Percentiles rank a stretch among this genome's conserved stretches.
phyloP scores from a whole-genome alignment of 805 yeast genomes.

The Sugiyamaella chiloensis region DNA sequence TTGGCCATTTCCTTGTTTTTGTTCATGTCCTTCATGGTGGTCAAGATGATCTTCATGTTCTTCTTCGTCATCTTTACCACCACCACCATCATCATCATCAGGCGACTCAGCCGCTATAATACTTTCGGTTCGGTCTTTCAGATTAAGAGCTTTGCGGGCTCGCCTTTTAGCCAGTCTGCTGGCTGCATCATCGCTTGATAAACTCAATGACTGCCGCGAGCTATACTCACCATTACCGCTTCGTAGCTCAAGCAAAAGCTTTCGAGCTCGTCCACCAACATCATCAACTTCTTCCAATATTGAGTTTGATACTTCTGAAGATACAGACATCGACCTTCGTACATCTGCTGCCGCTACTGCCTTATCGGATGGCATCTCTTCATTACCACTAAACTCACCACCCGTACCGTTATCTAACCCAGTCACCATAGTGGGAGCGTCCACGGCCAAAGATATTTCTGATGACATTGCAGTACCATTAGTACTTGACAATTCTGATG shows the following conservation, averaged over 20 bases:
- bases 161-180: constrained; percentile 25
- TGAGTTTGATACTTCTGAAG: constrained; percentile 2
- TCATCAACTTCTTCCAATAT: constrained; percentile 36
- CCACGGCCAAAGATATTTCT: too few species aligned
- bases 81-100: neutral
- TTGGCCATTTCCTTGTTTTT: neutral
- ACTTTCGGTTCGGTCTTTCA: constrained; percentile 6
- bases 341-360: constrained; percentile 1
- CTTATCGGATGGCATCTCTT: neutral
- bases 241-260: constrained; percentile 59
- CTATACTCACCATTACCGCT: constrained; percentile 29
- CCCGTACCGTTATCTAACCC: neutral
- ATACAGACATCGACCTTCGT: neutral
- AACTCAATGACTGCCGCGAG: constrained; percentile 9
- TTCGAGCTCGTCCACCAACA: constrained; percentile 60
- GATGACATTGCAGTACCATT: neutral
- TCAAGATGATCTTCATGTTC: neutral
- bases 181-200: constrained; percentile 10
- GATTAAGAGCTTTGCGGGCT: constrained; percentile 24
- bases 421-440: neutral
- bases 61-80: neutral
- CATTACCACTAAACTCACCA: neutral
- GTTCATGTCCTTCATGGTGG: neutral
- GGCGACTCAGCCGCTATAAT: constrained; percentile 3
- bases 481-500: constrained; percentile 6